Evolutionary conservation across 139 green algal species (phyloP).

Genomic region (Gonium pectorale): DNA sequence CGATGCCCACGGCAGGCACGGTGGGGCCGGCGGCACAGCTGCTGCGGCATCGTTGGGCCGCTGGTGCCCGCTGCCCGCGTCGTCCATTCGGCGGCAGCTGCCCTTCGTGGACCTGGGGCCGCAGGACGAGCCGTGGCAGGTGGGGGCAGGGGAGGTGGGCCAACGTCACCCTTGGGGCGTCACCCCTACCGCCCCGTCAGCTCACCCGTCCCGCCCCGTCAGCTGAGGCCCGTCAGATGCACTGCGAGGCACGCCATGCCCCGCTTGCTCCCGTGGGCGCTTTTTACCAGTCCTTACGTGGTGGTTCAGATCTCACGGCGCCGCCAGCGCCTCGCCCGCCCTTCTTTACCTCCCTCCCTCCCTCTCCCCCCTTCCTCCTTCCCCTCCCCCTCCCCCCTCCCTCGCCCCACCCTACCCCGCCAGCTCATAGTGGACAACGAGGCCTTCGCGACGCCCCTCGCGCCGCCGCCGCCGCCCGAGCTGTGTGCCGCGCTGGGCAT

Average conservation of each 20-base stretch:
- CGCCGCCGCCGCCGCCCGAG: constrained; percentile 4
- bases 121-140: constrained; percentile 23
- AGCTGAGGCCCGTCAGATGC: too few species aligned
- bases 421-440: constrained; percentile 37
- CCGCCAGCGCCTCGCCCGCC: too few species aligned
- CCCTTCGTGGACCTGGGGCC: background rate
- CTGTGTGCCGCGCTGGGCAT: background rate
- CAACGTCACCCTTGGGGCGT: too few species aligned
- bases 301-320: too few species aligned
- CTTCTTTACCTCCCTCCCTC: too few species aligned
- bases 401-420: background rate
- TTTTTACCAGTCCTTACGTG: too few species aligned
- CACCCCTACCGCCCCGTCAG: too few species aligned
- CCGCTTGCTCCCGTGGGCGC: too few species aligned
- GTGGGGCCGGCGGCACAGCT: background rate
- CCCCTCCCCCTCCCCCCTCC: too few species aligned
- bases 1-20: background rate
- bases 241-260: too few species aligned
- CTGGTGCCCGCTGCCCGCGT: background rate
- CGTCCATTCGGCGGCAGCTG: background rate
- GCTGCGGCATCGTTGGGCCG: background rate
- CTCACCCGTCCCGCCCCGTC: too few species aligned
- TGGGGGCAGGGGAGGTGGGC: background rate
- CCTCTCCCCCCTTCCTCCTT: background rate
- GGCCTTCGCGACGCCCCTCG: constrained; percentile 25